Percentiles rank a stretch among this genome's conserved stretches.
phyloP scores from a whole-genome alignment of 1,139 yeast genomes.

The Geotrichum australiense region DNA sequence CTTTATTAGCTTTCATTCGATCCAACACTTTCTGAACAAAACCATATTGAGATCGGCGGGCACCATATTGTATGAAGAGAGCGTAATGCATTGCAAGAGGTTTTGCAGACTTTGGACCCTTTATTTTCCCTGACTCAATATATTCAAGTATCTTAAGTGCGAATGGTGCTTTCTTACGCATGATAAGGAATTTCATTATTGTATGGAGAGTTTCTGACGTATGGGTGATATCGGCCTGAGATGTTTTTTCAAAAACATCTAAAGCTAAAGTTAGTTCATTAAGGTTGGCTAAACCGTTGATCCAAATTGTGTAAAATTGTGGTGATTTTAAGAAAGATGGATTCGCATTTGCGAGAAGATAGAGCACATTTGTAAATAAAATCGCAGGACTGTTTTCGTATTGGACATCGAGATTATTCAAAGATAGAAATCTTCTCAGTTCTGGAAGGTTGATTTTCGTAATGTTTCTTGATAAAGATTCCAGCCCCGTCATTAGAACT shows the following conservation, averaged over 20 bases:
- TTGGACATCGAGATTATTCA: not conserved
- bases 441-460: slow-evolving; percentile 3
- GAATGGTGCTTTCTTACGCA: slow-evolving; percentile 19
- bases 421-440: not conserved
- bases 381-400: not conserved
- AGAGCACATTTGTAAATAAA: slow-evolving; percentile 7
- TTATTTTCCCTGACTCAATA: slow-evolving; percentile 19
- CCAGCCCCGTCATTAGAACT: slow-evolving; percentile 20
- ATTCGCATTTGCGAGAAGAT: slow-evolving; percentile 15
- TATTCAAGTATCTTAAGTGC: slow-evolving; percentile 22
- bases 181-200: slow-evolving; percentile 24
- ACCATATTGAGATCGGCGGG: slow-evolving; percentile 21
- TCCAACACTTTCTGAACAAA: slow-evolving; percentile 20
- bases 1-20: slow-evolving; percentile 20
- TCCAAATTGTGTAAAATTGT: slow-evolving; percentile 28
- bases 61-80: slow-evolving; percentile 26
- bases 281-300: slow-evolving; percentile 25
- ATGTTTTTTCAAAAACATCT: slow-evolving; percentile 26
- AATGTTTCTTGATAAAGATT: slow-evolving; percentile 20
- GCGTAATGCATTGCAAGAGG: slow-evolving; percentile 24
- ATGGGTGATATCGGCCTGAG: slow-evolving; percentile 21
- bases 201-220: slow-evolving; percentile 20
- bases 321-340: slow-evolving; percentile 25
- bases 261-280: slow-evolving; percentile 24
- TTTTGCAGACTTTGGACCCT: slow-evolving; percentile 16